Evolutionary conservation across 1,284 basidiomycete genomes (phyloP), one percentile per base, ranked within the genome.

Genomic region (Ustilago vetiveriae): DNA sequence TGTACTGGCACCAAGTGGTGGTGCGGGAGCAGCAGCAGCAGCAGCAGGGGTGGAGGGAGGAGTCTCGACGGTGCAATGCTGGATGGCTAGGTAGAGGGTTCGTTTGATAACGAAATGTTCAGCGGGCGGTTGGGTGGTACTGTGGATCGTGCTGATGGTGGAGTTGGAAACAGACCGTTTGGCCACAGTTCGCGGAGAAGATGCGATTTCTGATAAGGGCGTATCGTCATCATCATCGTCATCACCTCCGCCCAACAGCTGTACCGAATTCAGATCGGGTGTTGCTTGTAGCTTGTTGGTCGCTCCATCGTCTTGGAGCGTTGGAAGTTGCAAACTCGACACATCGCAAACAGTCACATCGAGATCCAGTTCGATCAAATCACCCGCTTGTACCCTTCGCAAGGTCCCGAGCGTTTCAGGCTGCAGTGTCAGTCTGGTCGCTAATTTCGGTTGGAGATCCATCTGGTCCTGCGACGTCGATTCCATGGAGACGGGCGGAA

Each of bases 171-270:
- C 22, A 13, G n/a, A n/a, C n/a, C 51, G 38, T 22, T 21, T 21
- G 17, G 42, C 32, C 4, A 8, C 36, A 22, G 21, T 8, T n/a
- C 37, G 26, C 11, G 45, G 55, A 1, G 49, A 29, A 9, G 63
- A 43, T 17, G 56, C 55, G 13, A 68, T 48, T 23, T 62, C 53
- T 8, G 57, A 62, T 1, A 68, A 30, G 13, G 65, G 65, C 19
- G 48, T 68, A 45, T 68, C 58, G 24, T 68, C 65, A 16, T 68
- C 65, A 4, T 68, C 63, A 11, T 55, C 53, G 3, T 55, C 50
- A 0, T 38, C 37, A 6, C 30, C n/a, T n/a, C n/a, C n/a, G n/a
- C n/a, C n/a, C n/a, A n/a, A n/a, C n/a, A n/a, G n/a, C 17, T 8
- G 22, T 29, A 16, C 32, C n/a, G 32, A 35, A 9, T 37, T 8